Evolutionary conservation across 2,329 filamentous ascomycete species (phyloP).

Genomic region (Akanthomyces dipterigenus): DNA sequence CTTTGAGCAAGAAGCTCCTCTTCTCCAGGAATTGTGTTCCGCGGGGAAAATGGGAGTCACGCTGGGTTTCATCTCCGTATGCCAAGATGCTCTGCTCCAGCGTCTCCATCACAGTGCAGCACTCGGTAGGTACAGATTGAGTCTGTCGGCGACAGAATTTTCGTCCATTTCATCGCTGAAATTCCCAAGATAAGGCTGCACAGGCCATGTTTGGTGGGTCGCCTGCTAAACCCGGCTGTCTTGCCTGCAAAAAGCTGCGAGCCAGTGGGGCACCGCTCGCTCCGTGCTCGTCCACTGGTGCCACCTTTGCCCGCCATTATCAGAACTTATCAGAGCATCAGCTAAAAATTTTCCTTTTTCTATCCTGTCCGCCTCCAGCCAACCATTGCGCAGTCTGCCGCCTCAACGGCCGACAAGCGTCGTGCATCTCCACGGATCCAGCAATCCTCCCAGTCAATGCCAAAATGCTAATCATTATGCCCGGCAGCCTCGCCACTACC

Average conservation of each 20-base stretch:
- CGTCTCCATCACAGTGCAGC: not conserved
- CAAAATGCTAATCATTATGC: not conserved
- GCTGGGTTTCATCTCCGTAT: not conserved
- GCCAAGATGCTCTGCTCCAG: not conserved
- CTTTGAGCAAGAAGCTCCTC: not conserved
- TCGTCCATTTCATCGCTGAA: not conserved
- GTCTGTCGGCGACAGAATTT: not conserved
- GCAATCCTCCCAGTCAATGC: not conserved
- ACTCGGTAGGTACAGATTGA: not conserved
- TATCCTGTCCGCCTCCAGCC: not conserved
- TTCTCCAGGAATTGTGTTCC: not conserved
- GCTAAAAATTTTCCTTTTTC: not conserved
- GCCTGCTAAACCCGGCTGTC: not conserved
- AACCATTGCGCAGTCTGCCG: not conserved
- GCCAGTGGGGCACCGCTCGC: not conserved
- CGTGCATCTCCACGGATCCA: conserved; percentile 2
- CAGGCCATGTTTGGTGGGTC: conserved; percentile 7
- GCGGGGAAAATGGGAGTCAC: not conserved
- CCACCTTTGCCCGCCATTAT: not conserved
- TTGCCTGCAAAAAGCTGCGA: conserved; percentile 4
- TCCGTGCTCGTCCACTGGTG: too few species aligned
- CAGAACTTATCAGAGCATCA: not conserved
- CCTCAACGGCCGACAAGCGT: not conserved
- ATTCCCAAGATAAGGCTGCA: conserved; percentile 5
- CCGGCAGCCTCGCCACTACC: not conserved